Conservation (phyloP, 129 eudicot species). For the Mikania micrantha region DNA sequence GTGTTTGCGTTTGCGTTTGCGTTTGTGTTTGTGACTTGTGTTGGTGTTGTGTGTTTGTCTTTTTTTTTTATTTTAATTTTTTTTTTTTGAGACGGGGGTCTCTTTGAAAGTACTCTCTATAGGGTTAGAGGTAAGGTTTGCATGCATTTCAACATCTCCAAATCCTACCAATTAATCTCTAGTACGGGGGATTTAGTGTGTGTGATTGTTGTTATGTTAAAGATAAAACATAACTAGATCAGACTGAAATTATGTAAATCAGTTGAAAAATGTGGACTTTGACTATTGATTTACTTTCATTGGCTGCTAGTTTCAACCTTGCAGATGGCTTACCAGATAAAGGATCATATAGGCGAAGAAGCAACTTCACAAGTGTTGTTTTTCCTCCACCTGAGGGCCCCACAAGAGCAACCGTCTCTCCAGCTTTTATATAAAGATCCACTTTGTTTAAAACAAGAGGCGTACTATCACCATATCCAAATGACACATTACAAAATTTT, state of each 20-base stretch:
- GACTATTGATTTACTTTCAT: not conserved
- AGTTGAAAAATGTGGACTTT: not conserved
- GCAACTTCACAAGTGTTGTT: conserved; percentile 77
- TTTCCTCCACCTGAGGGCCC: conserved; percentile 99
- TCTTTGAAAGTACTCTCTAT: too few species aligned
- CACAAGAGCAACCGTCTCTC: conserved; percentile 88
- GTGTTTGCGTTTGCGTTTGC: too few species aligned
- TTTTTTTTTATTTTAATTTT: too few species aligned
- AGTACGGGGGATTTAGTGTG: too few species aligned
- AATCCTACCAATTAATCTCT: too few species aligned
- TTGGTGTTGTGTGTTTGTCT: too few species aligned
- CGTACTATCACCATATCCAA: conserved; percentile 48
- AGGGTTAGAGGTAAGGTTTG: too few species aligned
- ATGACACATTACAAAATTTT: conserved; percentile 51
- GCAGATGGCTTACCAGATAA: conserved; percentile 43
- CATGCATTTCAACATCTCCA: too few species aligned
- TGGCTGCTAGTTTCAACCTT: not conserved
- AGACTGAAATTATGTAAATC: not conserved
- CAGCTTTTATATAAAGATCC: conserved; percentile 77
- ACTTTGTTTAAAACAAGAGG: conserved; percentile 55
- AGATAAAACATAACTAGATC: not conserved
- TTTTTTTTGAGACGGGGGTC: too few species aligned
- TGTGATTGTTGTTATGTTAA: too few species aligned
- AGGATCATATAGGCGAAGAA: conserved; percentile 94
- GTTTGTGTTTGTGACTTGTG: too few species aligned